Evolutionary conservation across 805 yeast genomes (phyloP).

Genomic region (Candida pseudofarinosa): DNA sequence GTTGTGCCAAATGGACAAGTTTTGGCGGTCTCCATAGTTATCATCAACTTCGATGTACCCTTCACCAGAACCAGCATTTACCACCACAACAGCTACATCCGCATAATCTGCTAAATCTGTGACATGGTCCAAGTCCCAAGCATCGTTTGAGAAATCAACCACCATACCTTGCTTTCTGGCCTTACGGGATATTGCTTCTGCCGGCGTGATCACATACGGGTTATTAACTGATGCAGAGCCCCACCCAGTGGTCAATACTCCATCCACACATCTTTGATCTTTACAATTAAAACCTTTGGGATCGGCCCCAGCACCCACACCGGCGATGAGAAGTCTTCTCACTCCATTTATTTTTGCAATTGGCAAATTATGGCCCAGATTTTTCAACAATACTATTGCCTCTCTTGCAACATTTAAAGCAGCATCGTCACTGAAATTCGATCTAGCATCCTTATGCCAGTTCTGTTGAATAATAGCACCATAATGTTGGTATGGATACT

Average conservation of each 20-base stretch:
- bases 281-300: slow-evolving; percentile 50
- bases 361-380: slow-evolving; percentile 50
- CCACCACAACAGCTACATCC: slow-evolving; percentile 53
- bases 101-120: slow-evolving; percentile 45
- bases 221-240: slow-evolving; percentile 60
- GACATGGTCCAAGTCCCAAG: slow-evolving; percentile 42
- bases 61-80: slow-evolving; percentile 54
- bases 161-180: slow-evolving; percentile 45
- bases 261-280: slow-evolving; percentile 51
- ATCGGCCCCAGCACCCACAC: slow-evolving; percentile 49
- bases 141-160: slow-evolving; percentile 43
- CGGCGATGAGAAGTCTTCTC: slow-evolving; percentile 43
- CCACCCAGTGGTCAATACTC: slow-evolving; percentile 58
- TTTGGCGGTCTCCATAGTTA: slow-evolving; percentile 56
- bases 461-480: slow-evolving; percentile 54
- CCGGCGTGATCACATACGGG: slow-evolving; percentile 56
- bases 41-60: slow-evolving; percentile 55
- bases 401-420: slow-evolving; percentile 55
- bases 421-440: slow-evolving; percentile 42
- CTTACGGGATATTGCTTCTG: slow-evolving; percentile 47
- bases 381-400: slow-evolving; percentile 53
- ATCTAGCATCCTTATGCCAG: slow-evolving; percentile 52
- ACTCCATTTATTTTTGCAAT: slow-evolving; percentile 40
- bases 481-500: slow-evolving; percentile 48
- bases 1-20: slow-evolving; percentile 51